phyloP scores from a whole-genome alignment of 768 basidiomycete species.

The Russula sp. region DNA sequence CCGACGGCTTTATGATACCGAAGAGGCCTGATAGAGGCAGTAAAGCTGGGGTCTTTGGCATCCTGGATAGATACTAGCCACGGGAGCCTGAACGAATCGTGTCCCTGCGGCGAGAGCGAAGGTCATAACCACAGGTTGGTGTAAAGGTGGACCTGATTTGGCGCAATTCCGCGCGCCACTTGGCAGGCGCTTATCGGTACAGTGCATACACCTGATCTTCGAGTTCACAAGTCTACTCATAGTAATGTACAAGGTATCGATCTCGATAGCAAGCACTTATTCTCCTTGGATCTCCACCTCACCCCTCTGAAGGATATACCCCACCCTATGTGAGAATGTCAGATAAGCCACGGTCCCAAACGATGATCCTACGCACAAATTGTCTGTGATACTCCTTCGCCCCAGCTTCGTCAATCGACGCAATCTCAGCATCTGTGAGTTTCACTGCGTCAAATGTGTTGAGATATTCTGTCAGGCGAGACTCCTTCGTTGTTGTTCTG shows the following conservation, averaged over 20 bases:
- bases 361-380: constrained; percentile 22
- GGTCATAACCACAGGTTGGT: not conserved
- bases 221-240: not conserved
- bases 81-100: not conserved
- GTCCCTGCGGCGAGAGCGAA: not conserved
- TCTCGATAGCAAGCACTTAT: not conserved
- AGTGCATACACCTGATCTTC: not conserved
- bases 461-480: constrained; percentile 43
- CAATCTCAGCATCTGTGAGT: constrained; percentile 26
- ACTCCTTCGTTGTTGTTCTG: constrained; percentile 36
- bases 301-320: constrained; percentile 1
- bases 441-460: constrained; percentile 35
- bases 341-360: not conserved
- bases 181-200: not conserved
- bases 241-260: not conserved
- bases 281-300: not conserved
- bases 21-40: constrained; percentile 77
- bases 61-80: not conserved
- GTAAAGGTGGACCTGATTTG: not conserved
- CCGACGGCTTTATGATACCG: constrained; percentile 85
- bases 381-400: constrained; percentile 27
- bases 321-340: not conserved
- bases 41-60: constrained; percentile 25
- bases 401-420: constrained; percentile 27
- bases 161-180: not conserved